Conservation (phyloP, 805 yeast genomes). For the Candida mattraensis region DNA sequence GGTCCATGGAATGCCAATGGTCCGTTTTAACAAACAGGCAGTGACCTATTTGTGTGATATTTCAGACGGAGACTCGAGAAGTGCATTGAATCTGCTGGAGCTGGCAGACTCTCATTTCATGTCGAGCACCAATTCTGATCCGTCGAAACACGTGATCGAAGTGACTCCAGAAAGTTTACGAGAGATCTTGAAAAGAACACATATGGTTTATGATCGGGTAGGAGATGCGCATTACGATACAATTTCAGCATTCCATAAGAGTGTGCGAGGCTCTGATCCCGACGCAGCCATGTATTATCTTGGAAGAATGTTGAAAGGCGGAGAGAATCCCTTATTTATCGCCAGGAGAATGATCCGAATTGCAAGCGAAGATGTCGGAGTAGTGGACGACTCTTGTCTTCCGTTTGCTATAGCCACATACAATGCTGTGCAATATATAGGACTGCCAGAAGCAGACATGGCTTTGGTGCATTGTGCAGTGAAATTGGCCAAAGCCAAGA, state of each 20-base stretch:
- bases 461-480: slow-evolving; percentile 90
- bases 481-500: slow-evolving; percentile 81
- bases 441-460: slow-evolving; percentile 92
- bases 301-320: slow-evolving; percentile 86
- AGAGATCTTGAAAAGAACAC: slow-evolving; percentile 46
- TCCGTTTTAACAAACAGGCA: slow-evolving; percentile 55
- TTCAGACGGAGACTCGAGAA: slow-evolving; percentile 87
- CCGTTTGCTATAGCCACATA: slow-evolving; percentile 87
- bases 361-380: slow-evolving; percentile 93
- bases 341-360: slow-evolving; percentile 91
- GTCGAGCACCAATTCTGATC: slow-evolving; percentile 11
- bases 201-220: slow-evolving; percentile 71
- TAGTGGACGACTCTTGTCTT: slow-evolving; percentile 76
- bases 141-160: slow-evolving; percentile 31
- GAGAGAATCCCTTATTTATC: slow-evolving; percentile 89
- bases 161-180: slow-evolving; percentile 41
- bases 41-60: slow-evolving; percentile 68
- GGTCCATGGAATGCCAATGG: slow-evolving; percentile 47
- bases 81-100: slow-evolving; percentile 79
- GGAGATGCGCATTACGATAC: slow-evolving; percentile 96
- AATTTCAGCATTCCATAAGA: slow-evolving; percentile 92
- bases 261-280: slow-evolving; percentile 84
- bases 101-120: slow-evolving; percentile 56
- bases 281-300: slow-evolving; percentile 89
- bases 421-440: slow-evolving; percentile 85